Evolutionary conservation across 148 eudicot species (phyloP).

Genomic region (Rhododendron ferrugineum): DNA sequence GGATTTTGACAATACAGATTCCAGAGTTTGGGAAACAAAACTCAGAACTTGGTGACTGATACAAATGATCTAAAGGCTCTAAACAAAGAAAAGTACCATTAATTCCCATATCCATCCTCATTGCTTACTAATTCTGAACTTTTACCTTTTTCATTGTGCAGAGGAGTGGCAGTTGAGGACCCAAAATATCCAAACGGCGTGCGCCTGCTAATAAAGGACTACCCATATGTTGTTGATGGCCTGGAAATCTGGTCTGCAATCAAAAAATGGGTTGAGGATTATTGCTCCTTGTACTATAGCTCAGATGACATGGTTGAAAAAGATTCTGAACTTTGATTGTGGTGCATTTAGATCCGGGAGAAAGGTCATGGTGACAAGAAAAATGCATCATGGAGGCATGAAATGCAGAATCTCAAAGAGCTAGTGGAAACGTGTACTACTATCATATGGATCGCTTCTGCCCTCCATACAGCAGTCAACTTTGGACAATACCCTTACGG

Average conservation of each 20-base stretch:
- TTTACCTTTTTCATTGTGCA: slow-evolving; percentile 15
- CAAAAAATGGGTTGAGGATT: slow-evolving; percentile 68
- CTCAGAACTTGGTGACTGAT: background rate
- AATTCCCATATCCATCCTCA: background rate
- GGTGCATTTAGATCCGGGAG: slow-evolving; percentile 73
- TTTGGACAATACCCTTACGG: slow-evolving; percentile 82
- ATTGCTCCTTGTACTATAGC: slow-evolving; percentile 54
- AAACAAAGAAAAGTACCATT: background rate
- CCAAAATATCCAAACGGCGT: slow-evolving; percentile 43
- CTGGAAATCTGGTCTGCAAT: slow-evolving; percentile 81
- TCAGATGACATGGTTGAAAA: slow-evolving; percentile 30
- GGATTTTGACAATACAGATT: background rate
- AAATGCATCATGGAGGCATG: slow-evolving; percentile 73
- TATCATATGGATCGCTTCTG: slow-evolving; percentile 80
- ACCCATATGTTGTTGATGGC: slow-evolving; percentile 84
- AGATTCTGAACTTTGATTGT: slow-evolving; percentile 65
- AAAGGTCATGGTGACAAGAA: slow-evolving; percentile 79
- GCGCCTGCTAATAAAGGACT: slow-evolving; percentile 67
- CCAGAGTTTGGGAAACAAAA: background rate
- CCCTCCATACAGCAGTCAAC: slow-evolving; percentile 82
- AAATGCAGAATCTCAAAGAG: slow-evolving; percentile 48
- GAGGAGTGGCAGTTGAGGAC: slow-evolving; percentile 88
- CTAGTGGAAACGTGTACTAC: slow-evolving; percentile 50
- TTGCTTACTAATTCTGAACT: background rate
- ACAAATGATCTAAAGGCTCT: background rate